Conservation (phyloP, 2,329 filamentous ascomycete genomes). For the Emmonsiellopsis sp. region DNA sequence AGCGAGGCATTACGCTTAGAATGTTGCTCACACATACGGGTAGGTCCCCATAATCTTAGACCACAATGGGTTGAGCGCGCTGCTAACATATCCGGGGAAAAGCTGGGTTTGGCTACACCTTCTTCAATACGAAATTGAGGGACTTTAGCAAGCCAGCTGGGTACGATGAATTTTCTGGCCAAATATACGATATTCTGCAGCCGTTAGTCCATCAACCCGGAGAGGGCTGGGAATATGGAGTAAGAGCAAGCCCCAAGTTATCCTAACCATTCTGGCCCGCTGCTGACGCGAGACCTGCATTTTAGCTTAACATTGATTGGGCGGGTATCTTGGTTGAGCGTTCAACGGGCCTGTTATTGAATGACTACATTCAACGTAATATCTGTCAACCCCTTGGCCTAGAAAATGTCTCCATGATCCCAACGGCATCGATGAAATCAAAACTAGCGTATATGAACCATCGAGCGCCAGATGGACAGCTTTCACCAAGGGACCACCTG, state of each 20-base stretch:
- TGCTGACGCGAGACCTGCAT: background rate
- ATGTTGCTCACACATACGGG: slow-evolving; percentile 47
- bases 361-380: slow-evolving; percentile 42
- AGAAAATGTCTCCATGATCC: slow-evolving; percentile 49
- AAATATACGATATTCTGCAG: slow-evolving; percentile 42
- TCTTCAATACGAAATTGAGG: slow-evolving; percentile 43
- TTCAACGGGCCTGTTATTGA: slow-evolving; percentile 34
- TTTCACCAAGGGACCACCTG: slow-evolving; percentile 41
- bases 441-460: slow-evolving; percentile 51
- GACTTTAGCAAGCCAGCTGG: slow-evolving; percentile 43
- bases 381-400: slow-evolving; percentile 42
- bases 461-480: slow-evolving; percentile 36
- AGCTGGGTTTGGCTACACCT: slow-evolving; percentile 50
- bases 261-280: slow-evolving; percentile 7
- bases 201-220: slow-evolving; percentile 57
- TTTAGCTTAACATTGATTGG: slow-evolving; percentile 46
- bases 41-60: slow-evolving; percentile 5
- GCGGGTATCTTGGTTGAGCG: slow-evolving; percentile 44
- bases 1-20: slow-evolving; percentile 44
- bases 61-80: background rate
- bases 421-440: slow-evolving; percentile 43
- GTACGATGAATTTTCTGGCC: slow-evolving; percentile 50
- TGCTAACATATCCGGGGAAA: slow-evolving; percentile 8
- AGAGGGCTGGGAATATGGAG: slow-evolving; percentile 51
- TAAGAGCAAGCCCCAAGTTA: slow-evolving; percentile 24